These are phyloP conservation scores for Rhizopogon vinicolor DNA, from an alignment of 768 basidiomycete genomes.

Conservation along the genomic window DNA sequence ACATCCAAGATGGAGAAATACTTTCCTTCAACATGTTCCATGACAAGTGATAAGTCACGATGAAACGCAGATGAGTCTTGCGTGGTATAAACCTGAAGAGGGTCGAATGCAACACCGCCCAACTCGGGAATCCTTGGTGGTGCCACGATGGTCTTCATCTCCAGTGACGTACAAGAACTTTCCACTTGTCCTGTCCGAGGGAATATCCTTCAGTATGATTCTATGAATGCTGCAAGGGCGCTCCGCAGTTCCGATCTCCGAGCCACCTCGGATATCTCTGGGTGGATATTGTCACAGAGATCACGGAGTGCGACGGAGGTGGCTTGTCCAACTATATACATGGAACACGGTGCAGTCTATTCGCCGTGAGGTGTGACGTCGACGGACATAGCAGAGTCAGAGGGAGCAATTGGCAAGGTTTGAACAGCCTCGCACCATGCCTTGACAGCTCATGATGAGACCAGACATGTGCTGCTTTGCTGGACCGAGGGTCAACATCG, in stretches of 20 bases:
- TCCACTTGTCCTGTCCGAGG: constrained; percentile 4
- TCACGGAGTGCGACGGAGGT: constrained; percentile 48
- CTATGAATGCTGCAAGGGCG: constrained; percentile 59
- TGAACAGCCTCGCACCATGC: constrained; percentile 54
- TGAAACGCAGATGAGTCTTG: constrained; percentile 48
- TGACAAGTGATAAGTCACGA: constrained; percentile 32
- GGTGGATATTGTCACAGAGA: constrained; percentile 27
- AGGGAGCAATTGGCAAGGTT: constrained; percentile 6
- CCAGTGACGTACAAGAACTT: constrained; percentile 73
- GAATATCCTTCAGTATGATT: constrained; percentile 40
- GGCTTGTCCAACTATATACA: constrained; percentile 72
- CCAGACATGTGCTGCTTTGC: constrained; percentile 35
- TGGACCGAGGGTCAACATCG: constrained; percentile 36
- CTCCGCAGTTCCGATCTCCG: constrained; percentile 62
- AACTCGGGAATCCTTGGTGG: constrained; percentile 45
- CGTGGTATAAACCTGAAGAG: constrained; percentile 70
- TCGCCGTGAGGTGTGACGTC: constrained; percentile 7
- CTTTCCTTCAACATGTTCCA: constrained; percentile 25
- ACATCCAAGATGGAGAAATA: neutral
- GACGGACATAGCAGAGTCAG: constrained; percentile 10
- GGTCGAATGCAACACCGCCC: constrained; percentile 39
- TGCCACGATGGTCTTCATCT: constrained; percentile 80
- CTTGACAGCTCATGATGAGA: constrained; percentile 69
- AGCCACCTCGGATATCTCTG: constrained; percentile 36
- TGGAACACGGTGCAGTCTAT: constrained; percentile 33